Base-by-base conservation (phyloP, 1,139 yeast species). In the Candida tetrigidarum region DNA sequence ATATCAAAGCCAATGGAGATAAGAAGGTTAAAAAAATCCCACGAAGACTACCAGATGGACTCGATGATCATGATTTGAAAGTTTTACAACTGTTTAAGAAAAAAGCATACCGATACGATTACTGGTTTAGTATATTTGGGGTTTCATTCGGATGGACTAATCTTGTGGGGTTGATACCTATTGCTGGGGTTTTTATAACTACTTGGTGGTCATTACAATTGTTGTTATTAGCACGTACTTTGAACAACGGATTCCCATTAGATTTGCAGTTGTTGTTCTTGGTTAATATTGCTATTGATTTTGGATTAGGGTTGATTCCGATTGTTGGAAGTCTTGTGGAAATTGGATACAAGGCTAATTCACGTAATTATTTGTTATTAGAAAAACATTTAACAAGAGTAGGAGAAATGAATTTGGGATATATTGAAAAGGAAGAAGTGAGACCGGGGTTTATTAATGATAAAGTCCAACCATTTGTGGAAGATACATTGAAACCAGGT, bases 281-380 rank as follows among this genome's bases (percentile, higher is more conserved):
- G 26, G 46, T 72, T 29, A 74, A 74, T 48, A 66, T 74, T n/a
- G 28, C 58, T 26, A 59, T 74, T 46, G 79, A 74, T 54, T 69
- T 74, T 46, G 51, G 60, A 1, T 66, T 88, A 43, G 91, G 93
- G 0, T 66, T 88, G 55, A 78, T 86, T 36, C 96, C 96, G 1
- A 50, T 87, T 33, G 80, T 87, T 14, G 96, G 96, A 9, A 88
- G 81, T 54, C 63, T 86, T 37, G 73, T 84, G 44, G 82, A 81
- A 50, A 81, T 88, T 22, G 69, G 83, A 43, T 88, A 85, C 66
- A 84, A 86, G 66, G 82, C 91, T 45, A 86, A 86, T 55, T 84
- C 89, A 26, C 67, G 96, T 49, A 88, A 74, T 56, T 74, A 63
- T 51, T 58, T 66, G 18, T 55, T 74, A 33, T 57, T 74, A 32